Conservation (phyloP, 1,284 basidiomycete species). For the Trichosporon asahii region DNA sequence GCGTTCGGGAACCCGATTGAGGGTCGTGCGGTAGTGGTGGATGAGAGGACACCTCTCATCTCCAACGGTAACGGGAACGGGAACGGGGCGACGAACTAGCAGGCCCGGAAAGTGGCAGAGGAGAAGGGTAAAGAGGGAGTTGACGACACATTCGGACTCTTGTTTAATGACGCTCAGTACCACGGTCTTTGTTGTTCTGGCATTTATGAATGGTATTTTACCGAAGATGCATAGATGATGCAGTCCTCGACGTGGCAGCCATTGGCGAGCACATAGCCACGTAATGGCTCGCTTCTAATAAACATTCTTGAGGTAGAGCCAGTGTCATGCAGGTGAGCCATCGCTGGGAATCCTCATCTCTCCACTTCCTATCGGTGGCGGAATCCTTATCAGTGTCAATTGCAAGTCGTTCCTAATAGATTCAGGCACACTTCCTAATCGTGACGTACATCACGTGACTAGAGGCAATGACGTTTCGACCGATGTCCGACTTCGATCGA, state of each 20-base stretch:
- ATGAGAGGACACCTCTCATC: conserved; percentile 13
- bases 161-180: background rate
- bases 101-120: background rate
- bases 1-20: conserved; percentile 79
- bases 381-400: too few species aligned
- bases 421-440: too few species aligned
- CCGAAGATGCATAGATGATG: too few species aligned
- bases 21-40: background rate
- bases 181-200: background rate
- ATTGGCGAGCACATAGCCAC: too few species aligned
- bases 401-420: too few species aligned
- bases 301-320: too few species aligned
- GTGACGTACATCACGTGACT: background rate
- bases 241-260: too few species aligned
- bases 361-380: too few species aligned
- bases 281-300: too few species aligned
- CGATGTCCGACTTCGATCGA: background rate
- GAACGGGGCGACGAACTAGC: background rate
- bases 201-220: background rate
- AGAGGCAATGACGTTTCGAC: background rate
- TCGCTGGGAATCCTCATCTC: too few species aligned
- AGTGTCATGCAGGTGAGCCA: too few species aligned
- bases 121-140: background rate
- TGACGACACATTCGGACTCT: background rate
- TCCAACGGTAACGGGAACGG: background rate